Conservation (phyloP, 306 rosid species). For the Amphicarpaea edgeworthii region DNA sequence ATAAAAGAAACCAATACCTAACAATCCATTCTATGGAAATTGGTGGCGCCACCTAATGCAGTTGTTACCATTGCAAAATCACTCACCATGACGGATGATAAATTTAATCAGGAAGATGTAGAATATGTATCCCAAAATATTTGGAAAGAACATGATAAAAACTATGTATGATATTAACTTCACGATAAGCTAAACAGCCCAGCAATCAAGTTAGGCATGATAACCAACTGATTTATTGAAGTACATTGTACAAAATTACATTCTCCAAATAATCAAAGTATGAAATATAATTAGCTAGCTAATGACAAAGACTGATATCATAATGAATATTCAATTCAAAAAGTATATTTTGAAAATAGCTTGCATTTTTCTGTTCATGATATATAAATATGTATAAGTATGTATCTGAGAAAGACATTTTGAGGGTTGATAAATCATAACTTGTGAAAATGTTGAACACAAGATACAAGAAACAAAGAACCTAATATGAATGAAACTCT, state of each 20-base stretch:
- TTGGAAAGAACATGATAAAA: slow-evolving; percentile 35
- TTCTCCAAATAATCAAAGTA: not conserved
- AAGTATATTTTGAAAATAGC: slow-evolving; percentile 23
- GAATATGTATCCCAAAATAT: slow-evolving; percentile 14
- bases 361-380: not conserved
- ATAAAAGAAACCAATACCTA: slow-evolving; percentile 51
- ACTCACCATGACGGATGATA: slow-evolving; percentile 31
- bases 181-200: slow-evolving; percentile 28
- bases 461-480: slow-evolving; percentile 6
- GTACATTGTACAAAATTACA: not conserved
- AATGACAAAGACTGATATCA: not conserved
- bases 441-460: slow-evolving; percentile 15
- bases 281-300: not conserved
- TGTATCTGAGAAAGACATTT: slow-evolving; percentile 11
- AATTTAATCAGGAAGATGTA: slow-evolving; percentile 15
- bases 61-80: slow-evolving; percentile 30
- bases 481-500: slow-evolving; percentile 65
- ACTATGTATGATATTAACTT: slow-evolving; percentile 29
- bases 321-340: not conserved
- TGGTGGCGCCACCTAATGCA: slow-evolving; percentile 45
- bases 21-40: slow-evolving; percentile 26
- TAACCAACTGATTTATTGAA: not conserved
- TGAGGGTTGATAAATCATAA: not conserved
- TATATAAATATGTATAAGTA: not conserved
- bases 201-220: slow-evolving; percentile 24